Percentiles rank a stretch among this genome's conserved stretches.
Evolutionary conservation across 2,329 filamentous ascomycete genomes (phyloP).

Genomic region (Hawksworthiomyces lignivorus): DNA sequence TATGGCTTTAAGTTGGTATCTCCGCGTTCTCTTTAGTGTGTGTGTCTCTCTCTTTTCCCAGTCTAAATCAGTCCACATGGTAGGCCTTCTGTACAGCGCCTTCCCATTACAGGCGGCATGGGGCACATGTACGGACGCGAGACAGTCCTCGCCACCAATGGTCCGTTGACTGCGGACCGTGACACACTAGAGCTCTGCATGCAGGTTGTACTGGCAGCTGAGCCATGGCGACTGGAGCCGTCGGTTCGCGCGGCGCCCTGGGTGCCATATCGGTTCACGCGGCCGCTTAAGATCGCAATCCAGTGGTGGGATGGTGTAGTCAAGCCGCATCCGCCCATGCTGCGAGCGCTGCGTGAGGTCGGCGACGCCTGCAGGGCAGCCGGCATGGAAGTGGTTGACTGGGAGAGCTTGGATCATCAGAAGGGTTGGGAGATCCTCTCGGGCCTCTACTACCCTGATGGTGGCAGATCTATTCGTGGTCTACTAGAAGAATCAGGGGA

Average conservation of each 20-base stretch:
- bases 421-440: conserved; percentile 20
- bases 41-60: neutral
- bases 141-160: neutral
- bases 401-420: conserved; percentile 12
- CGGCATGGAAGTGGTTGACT: conserved; percentile 14
- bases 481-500: conserved; percentile 37
- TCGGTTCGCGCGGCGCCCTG: conserved; percentile 56
- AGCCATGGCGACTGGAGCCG: conserved; percentile 61
- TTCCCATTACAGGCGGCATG: neutral
- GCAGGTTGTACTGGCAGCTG: conserved; percentile 44
- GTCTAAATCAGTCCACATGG: neutral
- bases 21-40: neutral
- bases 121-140: neutral
- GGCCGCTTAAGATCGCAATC: neutral
- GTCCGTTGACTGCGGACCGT: neutral
- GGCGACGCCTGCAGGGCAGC: conserved; percentile 16
- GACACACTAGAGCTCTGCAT: conserved; percentile 38
- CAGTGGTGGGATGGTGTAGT: conserved; percentile 26
- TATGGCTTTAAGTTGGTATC: conserved; percentile 18
- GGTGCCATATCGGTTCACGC: conserved; percentile 31
- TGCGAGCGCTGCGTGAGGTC: conserved; percentile 43
- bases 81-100: neutral
- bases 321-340: conserved; percentile 48
- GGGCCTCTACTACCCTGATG: conserved; percentile 41
- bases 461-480: conserved; percentile 34